Conservation (phyloP, 108 stramenopile species). For the Nannochloropsis salina region DNA sequence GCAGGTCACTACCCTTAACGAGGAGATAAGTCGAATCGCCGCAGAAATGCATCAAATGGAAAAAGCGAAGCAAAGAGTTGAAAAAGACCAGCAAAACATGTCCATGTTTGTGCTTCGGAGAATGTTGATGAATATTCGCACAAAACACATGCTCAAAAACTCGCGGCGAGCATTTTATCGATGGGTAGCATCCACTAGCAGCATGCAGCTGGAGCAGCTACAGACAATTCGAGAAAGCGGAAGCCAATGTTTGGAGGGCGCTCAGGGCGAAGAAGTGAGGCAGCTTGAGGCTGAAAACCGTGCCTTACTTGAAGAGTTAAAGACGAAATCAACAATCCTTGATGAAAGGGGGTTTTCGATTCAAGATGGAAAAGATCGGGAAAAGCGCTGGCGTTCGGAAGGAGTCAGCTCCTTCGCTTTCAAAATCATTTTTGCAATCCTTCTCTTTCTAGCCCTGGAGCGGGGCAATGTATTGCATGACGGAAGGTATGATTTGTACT, state of each 20-base stretch:
- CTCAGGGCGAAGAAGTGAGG: not conserved
- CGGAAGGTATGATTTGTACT: not conserved
- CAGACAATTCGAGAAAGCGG: not conserved
- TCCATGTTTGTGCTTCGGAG: not conserved
- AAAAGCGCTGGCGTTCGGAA: not conserved
- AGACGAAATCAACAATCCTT: not conserved
- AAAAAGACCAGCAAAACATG: not conserved
- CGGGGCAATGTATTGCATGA: not conserved
- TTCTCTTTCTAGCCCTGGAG: not conserved
- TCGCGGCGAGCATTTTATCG: not conserved
- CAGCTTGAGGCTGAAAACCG: not conserved
- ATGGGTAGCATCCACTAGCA: not conserved
- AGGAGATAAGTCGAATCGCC: not conserved
- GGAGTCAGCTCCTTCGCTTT: not conserved
- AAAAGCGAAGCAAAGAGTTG: not conserved
- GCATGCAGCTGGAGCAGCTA: not conserved
- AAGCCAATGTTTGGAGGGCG: not conserved
- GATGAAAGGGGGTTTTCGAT: not conserved
- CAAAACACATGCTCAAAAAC: not conserved
- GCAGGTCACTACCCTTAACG: not conserved
- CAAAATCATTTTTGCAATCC: not conserved
- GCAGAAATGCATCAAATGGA: not conserved
- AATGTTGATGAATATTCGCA: not conserved
- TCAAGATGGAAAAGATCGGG: not conserved
- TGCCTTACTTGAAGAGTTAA: conserved; percentile 8